Evolutionary conservation across 2,329 filamentous ascomycete species (phyloP), one percentile per base, ranked within the genome.

Genomic region (Ophiosphaerella korrae): DNA sequence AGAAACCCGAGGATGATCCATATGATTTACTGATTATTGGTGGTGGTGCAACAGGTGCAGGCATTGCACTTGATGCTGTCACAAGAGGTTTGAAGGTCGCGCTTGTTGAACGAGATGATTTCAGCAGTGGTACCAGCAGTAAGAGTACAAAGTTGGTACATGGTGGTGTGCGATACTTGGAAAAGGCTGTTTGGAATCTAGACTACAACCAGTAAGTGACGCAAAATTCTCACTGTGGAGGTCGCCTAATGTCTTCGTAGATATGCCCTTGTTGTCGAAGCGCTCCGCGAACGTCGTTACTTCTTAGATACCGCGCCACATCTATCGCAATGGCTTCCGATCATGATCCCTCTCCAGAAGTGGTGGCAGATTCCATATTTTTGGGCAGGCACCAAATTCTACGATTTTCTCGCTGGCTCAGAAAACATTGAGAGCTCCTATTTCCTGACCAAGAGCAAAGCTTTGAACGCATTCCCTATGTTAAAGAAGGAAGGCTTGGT

Each of bases 361-460:
- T 92, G 89, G 89, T 92, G 88, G 87, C 87, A 93, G 76, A 86
- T 86, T 13, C 89, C 89, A 5, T 90, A 90, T 74, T 90, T 88
- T 72, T 90, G 87, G 87, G 83, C 81, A 34, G 88, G 88, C 43
- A 89, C 86, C 53, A 95, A 95, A 74, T 84, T 85, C 61, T 96
- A 95, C 74, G 91, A 95, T 74, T 84, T 92, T 63, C 81, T 95
- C 58, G 91, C 91, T 63, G 90, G 90, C 12, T 88, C 87, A 35
- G 90, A 95, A 73, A 91, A 91, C 48, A 92, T 95, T 66, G 90
- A 95, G 74, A 91, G 85, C 64, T 93, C 89, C 5, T 95, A 95
- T 76, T 95, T 95, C 72, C 77, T 95, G 67, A 92, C 90, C 21
- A 88, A 87, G 74, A 92, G 88, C 72, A 93, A 93, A 75, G 90